Percentiles rank a stretch among this genome's conserved stretches.
phyloP scores from a whole-genome alignment of 2,329 filamentous ascomycete genomes.

The Colletotrichum sp. region DNA sequence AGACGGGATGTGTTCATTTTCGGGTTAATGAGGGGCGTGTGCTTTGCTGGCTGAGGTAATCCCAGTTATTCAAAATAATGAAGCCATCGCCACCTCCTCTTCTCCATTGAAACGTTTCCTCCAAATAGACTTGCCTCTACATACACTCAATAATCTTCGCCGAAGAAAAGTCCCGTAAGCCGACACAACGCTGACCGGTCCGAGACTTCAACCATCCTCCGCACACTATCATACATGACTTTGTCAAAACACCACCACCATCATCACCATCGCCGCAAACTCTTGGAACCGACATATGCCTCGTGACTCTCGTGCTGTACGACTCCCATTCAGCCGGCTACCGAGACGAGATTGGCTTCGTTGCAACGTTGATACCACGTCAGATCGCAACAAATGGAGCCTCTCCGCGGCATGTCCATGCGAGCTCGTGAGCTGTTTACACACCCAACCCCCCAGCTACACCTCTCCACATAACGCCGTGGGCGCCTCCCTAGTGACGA shows the following conservation, averaged over 20 bases:
- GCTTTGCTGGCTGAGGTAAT: neutral
- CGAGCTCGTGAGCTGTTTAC: neutral
- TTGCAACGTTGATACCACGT: neutral
- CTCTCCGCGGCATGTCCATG: neutral
- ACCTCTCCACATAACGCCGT: neutral
- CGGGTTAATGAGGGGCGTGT: neutral
- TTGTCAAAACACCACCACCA: neutral
- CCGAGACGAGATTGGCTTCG: neutral
- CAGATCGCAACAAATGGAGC: neutral
- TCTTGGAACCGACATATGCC: neutral
- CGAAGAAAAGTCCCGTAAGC: neutral
- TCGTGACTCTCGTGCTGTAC: neutral
- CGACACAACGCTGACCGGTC: neutral
- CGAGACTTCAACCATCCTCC: neutral
- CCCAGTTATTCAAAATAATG: neutral
- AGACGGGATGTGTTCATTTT: neutral
- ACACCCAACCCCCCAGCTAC: neutral
- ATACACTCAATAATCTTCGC: neutral
- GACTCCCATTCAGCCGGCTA: neutral
- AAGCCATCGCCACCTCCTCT: neutral
- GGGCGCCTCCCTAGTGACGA: neutral
- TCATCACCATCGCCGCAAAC: neutral
- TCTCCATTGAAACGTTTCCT: neutral
- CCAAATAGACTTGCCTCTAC: neutral
- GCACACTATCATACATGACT: neutral